A percentile compares a stretch with the other conserved stretches of the same genome.
Evolutionary conservation across 2,329 filamentous ascomycete genomes (phyloP).

Genomic region (Stemphylium lycopersici): DNA sequence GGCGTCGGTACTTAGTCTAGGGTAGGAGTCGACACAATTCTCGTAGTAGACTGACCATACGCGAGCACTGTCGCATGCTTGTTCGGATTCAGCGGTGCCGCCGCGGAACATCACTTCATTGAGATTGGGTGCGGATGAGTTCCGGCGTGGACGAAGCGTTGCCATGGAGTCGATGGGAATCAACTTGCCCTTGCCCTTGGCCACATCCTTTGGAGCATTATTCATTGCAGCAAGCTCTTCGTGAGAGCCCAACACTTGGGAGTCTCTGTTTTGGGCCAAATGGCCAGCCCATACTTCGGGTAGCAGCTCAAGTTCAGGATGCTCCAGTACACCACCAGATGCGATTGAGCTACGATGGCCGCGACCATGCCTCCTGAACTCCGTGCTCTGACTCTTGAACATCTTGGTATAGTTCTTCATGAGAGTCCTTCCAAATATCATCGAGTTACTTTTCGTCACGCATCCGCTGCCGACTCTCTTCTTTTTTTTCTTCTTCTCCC

Average conservation of each 20-base stretch:
- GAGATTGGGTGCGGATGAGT: constrained; percentile 32
- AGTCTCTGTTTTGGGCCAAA: constrained; percentile 12
- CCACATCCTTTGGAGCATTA: constrained; percentile 2
- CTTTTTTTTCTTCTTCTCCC: constrained; percentile 45
- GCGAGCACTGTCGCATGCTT: constrained; percentile 32
- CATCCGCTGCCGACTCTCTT: constrained; percentile 70
- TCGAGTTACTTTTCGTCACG: constrained; percentile 63
- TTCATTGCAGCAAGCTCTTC: not conserved
- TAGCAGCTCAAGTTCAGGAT: constrained; percentile 57
- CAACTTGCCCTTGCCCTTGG: constrained; percentile 17
- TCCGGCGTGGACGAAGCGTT: constrained; percentile 32
- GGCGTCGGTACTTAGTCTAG: constrained; percentile 29
- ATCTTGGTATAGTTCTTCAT: constrained; percentile 54
- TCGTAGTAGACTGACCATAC: constrained; percentile 47
- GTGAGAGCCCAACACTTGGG: not conserved
- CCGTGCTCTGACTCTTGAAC: constrained; percentile 50
- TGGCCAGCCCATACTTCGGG: constrained; percentile 43
- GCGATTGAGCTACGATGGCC: constrained; percentile 54
- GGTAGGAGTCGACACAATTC: constrained; percentile 37
- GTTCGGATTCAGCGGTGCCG: constrained; percentile 14
- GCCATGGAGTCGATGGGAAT: constrained; percentile 30
- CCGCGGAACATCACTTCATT: constrained; percentile 16
- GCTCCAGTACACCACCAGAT: constrained; percentile 50
- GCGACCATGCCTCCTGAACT: constrained; percentile 48
- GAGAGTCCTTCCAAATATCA: constrained; percentile 50